Evolutionary conservation across 140 eudicot species (phyloP), one percentile per base, ranked within the genome.

Genomic region (Flaveria floridana): DNA sequence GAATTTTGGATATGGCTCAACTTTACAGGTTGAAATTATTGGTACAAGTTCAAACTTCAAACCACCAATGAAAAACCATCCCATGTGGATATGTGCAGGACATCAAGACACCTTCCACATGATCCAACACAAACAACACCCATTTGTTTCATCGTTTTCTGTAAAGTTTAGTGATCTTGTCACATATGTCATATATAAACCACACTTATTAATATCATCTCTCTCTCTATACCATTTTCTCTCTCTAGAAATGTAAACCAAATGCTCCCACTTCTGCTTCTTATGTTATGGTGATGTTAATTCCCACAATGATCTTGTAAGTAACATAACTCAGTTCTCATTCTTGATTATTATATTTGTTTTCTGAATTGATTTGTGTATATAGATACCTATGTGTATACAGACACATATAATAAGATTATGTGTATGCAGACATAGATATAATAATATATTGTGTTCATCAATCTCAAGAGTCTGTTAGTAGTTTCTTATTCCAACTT

Each of bases 281-380:
- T 28, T 6, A 56, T 79, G 52, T 28, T 6, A 56, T 79, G 52
- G 46, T 79, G 80, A 44, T 44, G 25, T 72, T 44, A 62, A 6
- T 51, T 68, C 65, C 81, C 79, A 71, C 86, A 59, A 19, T 65
- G 23, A 78, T 82, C 82, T 51, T 81, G 89, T 79, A 79, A 76
- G 73, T 59, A 65, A 39, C 30, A 65, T 23, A 57, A 55, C 47
- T 73, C 57, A 28, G 28, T 73, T 79, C 68, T 73, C 75, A 55
- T 15, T 66, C 34, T 55, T 65, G 41, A 53, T 41, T 14, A 59
- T 16, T 47, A 57, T 66, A 48, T 55, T 57, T 4, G 21, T 46
- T 74, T 47, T 55, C 0, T 7, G 30, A 9, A 9, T 55, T 66
- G 74, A 11, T 18, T 39, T 28, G 23, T 67, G 44, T 10, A 58